Base-by-base conservation (phyloP, 1,284 basidiomycete genomes). In the Hemileccinum hortonii region DNA sequence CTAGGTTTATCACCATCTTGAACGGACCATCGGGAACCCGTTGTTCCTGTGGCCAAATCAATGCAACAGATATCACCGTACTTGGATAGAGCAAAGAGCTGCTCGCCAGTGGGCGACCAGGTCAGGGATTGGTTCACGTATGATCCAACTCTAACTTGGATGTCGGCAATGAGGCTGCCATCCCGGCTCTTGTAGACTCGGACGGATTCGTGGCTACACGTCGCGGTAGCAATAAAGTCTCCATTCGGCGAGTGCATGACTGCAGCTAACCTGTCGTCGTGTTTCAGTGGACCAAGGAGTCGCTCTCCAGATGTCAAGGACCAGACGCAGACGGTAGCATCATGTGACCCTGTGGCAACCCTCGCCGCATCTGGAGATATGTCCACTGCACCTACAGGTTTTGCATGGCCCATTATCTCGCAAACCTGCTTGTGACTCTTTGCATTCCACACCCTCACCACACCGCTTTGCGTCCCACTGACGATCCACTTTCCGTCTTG, bases 331-430 rank as follows among this genome's bases (percentile, higher is more conserved):
- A 10, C 26, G 10, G 26, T 29, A 29, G 26, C 5, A 10, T 29
- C 26, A 29, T 29, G 6, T 10, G 26, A 29, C 5, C 26, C 26
- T 29, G 26, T 29, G 26, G 26, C 26, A 29, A 29, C 26, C 26
- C 26, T 29, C 10, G 26, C 10, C 26, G 26, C 26, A 29, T 29
- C 26, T 10, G 26, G 26, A 29, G 26, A 29, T 32, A 32, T 32
- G 36, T 59, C 56, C 10, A 59, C 18, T 11, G 44, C n/a, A 21
- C 36, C 40, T 11, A 57, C 24, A 36, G 32, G 10, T 12, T 8
- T n/a, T n/a, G 24, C 12, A 18, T 42, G 41, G 11, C 32, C 48
- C 10, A 29, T 21, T 19, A 58, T 39, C 33, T 42, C 42, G 14
- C 11, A 32, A 22, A 26, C 16, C 19, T 39, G 39, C 11, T 26